phyloP scores from a whole-genome alignment of 176 grass and related monocot genomes.

The Oryza glaberrima region DNA sequence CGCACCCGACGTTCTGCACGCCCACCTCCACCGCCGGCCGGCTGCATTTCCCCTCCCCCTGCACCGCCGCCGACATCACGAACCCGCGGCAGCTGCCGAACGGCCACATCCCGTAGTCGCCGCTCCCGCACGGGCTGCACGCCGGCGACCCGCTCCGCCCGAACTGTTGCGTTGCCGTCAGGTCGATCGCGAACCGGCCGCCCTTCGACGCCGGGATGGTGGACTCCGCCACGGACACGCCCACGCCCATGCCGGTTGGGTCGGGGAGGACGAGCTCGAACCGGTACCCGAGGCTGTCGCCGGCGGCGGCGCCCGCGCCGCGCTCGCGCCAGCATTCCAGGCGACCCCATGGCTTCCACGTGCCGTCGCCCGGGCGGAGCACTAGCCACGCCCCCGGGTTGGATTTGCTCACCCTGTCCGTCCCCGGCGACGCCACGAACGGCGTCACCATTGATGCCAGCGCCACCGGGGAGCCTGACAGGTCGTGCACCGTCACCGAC shows the following conservation, averaged over 20 bases:
- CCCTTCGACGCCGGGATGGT: conserved; percentile 39
- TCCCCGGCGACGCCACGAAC: conserved; percentile 61
- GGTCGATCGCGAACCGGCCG: conserved; percentile 65
- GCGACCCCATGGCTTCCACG: conserved; percentile 75
- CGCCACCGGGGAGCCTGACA: conserved; percentile 67
- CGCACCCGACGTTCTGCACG: conserved; percentile 60
- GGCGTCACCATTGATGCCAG: conserved; percentile 79
- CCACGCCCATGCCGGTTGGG: conserved; percentile 31
- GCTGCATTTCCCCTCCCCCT: conserved; percentile 50
- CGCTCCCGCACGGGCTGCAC: conserved; percentile 60
- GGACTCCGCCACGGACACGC: conserved; percentile 57
- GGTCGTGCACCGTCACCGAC: conserved; percentile 83
- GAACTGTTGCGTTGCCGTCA: conserved; percentile 50
- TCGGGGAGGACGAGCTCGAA: conserved; percentile 58
- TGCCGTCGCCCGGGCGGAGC: conserved; percentile 66
- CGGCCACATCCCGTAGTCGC: conserved; percentile 61
- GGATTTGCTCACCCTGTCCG: conserved; percentile 62
- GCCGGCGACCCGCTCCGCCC: conserved; percentile 46
- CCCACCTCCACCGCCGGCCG: conserved; percentile 66
- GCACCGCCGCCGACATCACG: conserved; percentile 70
- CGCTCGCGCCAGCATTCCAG: conserved; percentile 82
- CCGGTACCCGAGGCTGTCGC: conserved; percentile 58
- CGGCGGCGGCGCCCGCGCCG: background rate
- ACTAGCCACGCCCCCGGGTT: conserved; percentile 81
- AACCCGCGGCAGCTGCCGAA: conserved; percentile 65